Base-by-base conservation (phyloP, 495 filamentous ascomycete species). In the Neurospora hispaniola region DNA sequence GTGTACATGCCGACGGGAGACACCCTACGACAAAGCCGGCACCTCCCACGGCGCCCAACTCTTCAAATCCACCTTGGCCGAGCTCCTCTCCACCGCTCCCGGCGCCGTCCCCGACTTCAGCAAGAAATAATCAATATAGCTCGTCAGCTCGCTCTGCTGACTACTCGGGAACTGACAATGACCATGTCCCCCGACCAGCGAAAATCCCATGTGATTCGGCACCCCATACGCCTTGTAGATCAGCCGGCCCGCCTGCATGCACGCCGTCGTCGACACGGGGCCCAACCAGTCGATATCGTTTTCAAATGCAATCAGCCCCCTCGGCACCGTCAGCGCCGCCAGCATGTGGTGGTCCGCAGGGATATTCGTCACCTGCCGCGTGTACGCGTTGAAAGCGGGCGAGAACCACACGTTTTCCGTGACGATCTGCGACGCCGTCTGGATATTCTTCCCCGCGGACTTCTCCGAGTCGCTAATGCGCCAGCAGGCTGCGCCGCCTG, bases 261-360 rank as follows among this genome's bases (percentile, higher is more conserved):
- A 88, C 41, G 79, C 87, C 10, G 84, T 86, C 44, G 84, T 85
- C 73, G 79, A 79, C 59, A 83, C 82, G 72, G 85, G 84, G 68
- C 85, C 85, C 20, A 88, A 81, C 86, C 86, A 88, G 78, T 87
- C 84, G 75, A 87, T 87, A 73, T 87, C 81, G 77, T 88, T 88
- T 79, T 88, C 86, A 69, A 86, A 83, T 23, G 81, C 80, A 59
- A 82, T 76, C 23, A 88, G 77, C 8, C 85, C 86, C 38, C 85
- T 80, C 6, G 85, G 86, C 0, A 82, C 83, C 38, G 84, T 79
- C 72, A 87, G 75, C 9, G 78, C 86, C 0, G 86, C 82, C 31
- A 88, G 75, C 75, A 86, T 77, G 78, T 87, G 86, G 81, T 88
- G 86, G 75, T 87, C 85, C 69, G 80, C 76, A 69, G 86, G 85